Base-by-base conservation (phyloP, 805 yeast genomes). In the Metschnikowia gelsemii region DNA sequence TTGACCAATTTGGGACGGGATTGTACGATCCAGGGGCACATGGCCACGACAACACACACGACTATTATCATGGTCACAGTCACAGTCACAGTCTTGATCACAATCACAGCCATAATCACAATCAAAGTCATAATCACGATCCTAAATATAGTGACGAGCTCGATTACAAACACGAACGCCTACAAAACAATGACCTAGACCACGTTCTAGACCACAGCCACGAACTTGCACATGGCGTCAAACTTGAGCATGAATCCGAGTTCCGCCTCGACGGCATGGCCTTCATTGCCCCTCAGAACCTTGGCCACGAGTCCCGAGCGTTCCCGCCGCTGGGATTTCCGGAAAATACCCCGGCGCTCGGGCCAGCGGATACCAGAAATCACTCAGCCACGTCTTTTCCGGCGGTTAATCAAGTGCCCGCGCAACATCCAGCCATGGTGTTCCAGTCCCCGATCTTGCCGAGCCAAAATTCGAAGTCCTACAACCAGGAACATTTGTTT, bases 381-480 rank as follows among this genome's bases (percentile, higher is more conserved):
- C 13, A 29, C 35, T 21, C 31, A 5, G n/a, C n/a, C n/a, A n/a
- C n/a, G n/a, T n/a, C n/a, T n/a, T n/a, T n/a, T n/a, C n/a, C n/a
- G n/a, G n/a, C n/a, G n/a, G n/a, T n/a, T n/a, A n/a, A n/a, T n/a
- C n/a, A n/a, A n/a, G n/a, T n/a, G n/a, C n/a, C n/a, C n/a, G n/a
- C 18, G 35, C 28, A 26, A 6, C 31, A 34, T 2, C 43, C 17
- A 11, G 22, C 27, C 3, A 26, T 26, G 22, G 34, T 39, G 31
- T 38, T 51, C 30, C 51, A 46, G 42, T 62, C 68, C 32, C 75
- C 73, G 1, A 60, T 68, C 12, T 55, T 69, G 27, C 73, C 73
- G 1, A 61, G 72, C 32, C 75, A 69, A 43, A 66, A 68, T 47
- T 69, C 63, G 32, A 63, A 59, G 43, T 63, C 70, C 5, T 69